A percentile compares a stretch with the other conserved stretches of the same genome.
These are phyloP conservation scores for Spiromastix sp. DNA, from an alignment of 2,329 filamentous ascomycete species.

Conservation along the genomic window DNA sequence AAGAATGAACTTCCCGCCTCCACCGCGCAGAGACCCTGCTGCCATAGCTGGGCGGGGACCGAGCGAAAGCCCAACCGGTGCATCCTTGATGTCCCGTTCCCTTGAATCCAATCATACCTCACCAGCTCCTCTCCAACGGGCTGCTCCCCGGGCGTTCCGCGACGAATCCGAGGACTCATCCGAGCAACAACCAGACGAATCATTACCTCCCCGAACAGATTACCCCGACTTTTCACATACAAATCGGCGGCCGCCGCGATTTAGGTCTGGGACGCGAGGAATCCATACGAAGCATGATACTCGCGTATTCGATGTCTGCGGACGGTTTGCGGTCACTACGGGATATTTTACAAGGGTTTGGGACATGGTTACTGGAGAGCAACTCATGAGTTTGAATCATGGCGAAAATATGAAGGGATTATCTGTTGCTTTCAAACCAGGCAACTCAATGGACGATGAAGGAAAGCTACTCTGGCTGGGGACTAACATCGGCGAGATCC, in stretches of 20 bases:
- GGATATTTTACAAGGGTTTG: conserved; percentile 82
- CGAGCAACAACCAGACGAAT: conserved; percentile 37
- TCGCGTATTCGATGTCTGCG: conserved; percentile 76
- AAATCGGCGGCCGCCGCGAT: conserved; percentile 71
- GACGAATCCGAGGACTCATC: conserved; percentile 41
- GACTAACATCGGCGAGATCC: conserved; percentile 75
- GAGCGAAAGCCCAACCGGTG: conserved; percentile 12
- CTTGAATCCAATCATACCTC: conserved; percentile 14
- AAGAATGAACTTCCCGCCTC: conserved; percentile 20
- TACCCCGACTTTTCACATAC: conserved; percentile 78
- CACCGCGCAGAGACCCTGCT: conserved; percentile 20
- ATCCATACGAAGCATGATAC: conserved; percentile 82
- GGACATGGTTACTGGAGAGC: conserved; percentile 72
- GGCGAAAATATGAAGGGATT: conserved; percentile 77
- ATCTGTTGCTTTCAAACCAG: conserved; percentile 76
- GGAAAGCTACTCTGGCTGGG: conserved; percentile 80
- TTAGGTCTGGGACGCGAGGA: conserved; percentile 61
- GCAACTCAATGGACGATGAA: conserved; percentile 65
- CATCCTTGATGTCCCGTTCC: conserved; percentile 20
- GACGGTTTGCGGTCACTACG: conserved; percentile 75
- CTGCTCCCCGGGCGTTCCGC: conserved; percentile 3
- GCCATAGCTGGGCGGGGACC: conserved; percentile 11
- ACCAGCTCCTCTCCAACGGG: conserved; percentile 5
- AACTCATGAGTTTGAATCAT: conserved; percentile 70
- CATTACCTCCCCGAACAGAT: conserved; percentile 45